Evolutionary conservation across 805 yeast genomes (phyloP), one percentile per base, ranked within the genome.

Genomic region (Saccharomycopsis fermentans): DNA sequence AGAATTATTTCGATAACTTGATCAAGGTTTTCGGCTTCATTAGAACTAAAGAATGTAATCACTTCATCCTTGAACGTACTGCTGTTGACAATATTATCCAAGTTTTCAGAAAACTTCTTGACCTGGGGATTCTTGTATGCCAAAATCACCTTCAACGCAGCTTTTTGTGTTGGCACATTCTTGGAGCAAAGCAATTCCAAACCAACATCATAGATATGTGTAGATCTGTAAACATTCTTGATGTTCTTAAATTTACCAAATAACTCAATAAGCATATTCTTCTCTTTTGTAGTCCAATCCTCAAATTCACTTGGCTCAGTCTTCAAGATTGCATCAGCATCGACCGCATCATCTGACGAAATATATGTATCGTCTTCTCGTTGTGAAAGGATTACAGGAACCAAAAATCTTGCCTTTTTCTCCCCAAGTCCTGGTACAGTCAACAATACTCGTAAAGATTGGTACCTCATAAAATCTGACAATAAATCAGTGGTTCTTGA

Each of bases 51-150:
- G 43, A 94, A 77, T 17, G 77, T 79, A 21, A 87, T 75, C 34
- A 91, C 73, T 70, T 91, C 97, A 70, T 94, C 99, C 59, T 90
- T 81, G 73, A 90, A 91, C 17, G 85, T 73, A 1, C 87, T 80
- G 61, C 90, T 96, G 68, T 92, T 97, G 17, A 92, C 73, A 59
- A 94, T 70, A 62, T 86, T 90, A 53, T 73, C 78, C 65, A 94
- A 73, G 64, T 85, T 84, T 61, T 86, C 96, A 58, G 78, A 76
- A 67, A 90, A 92, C 67, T 84, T 86, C 56, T 77, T 78, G 36
- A 89, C 71, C 2, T 74, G 74, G 1, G 79, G 77, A 54, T 78
- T 75, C 63, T 83, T 82, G 75, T 80, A 86, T 43, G 86, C 81
- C 39, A 90, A 70, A 4, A 94, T 66, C 47, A 86, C 84, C 52